Percentiles rank a stretch among this genome's conserved stretches.
These are phyloP conservation scores for Wickerhamiella pararugosa DNA, from an alignment of 1,139 yeast species.

Conservation along the genomic window DNA sequence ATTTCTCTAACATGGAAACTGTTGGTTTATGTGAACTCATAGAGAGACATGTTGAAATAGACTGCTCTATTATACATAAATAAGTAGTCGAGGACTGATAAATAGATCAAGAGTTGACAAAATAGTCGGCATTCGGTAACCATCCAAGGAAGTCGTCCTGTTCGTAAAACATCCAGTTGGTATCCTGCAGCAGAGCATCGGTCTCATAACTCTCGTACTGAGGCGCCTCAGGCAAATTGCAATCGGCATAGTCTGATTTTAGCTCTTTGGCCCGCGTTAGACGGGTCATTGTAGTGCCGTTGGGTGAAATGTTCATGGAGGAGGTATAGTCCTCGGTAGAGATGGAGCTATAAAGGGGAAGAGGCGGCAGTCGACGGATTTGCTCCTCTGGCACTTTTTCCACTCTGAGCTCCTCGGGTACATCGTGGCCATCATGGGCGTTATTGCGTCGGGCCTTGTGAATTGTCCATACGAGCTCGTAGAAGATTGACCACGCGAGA, in stretches of 20 bases:
- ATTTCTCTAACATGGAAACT: too few relatives aligned
- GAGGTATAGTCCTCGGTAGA: constrained; percentile 85
- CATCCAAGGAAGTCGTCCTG: constrained; percentile 89
- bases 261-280: constrained; percentile 52
- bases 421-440: constrained; percentile 9
- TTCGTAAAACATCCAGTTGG: constrained; percentile 68
- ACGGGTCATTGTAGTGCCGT: constrained; percentile 82
- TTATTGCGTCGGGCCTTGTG: constrained; percentile 77
- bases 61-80: too few relatives aligned
- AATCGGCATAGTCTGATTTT: not conserved
- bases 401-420: constrained; percentile 20
- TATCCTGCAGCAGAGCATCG: constrained; percentile 47
- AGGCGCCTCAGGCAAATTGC: not conserved
- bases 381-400: constrained; percentile 13
- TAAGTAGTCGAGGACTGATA: too few relatives aligned
- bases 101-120: too few relatives aligned
- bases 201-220: constrained; percentile 16
- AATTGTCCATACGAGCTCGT: constrained; percentile 87
- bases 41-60: too few relatives aligned
- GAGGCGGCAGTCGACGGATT: constrained; percentile 32
- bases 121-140: constrained; percentile 39
- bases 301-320: constrained; percentile 73
- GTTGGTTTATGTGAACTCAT: too few relatives aligned
- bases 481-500: constrained; percentile 77
- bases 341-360: constrained; percentile 87